Evolutionary conservation across 305 asterid genomes (phyloP).

Genomic region (Solanum hybrid): DNA sequence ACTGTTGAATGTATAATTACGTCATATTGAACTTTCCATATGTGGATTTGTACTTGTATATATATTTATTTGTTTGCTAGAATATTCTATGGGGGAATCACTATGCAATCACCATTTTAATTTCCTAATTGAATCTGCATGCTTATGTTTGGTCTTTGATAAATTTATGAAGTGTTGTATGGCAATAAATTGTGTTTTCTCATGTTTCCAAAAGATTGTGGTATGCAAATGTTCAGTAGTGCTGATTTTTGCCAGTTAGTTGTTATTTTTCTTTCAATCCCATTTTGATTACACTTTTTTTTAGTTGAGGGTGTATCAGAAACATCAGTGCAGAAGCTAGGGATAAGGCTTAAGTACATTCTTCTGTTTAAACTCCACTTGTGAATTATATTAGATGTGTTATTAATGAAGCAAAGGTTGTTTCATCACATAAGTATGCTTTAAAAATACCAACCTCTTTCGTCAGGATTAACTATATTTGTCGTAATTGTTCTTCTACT

Average conservation of each 20-base stretch:
- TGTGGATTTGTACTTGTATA: neutral
- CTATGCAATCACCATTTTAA: neutral
- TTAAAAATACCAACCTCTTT: neutral
- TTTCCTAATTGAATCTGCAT: neutral
- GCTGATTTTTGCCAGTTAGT: neutral
- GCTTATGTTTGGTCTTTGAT: neutral
- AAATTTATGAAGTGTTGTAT: neutral
- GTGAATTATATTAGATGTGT: neutral
- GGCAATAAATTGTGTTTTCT: neutral
- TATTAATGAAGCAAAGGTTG: neutral
- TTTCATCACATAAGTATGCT: neutral
- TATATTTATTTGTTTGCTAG: neutral
- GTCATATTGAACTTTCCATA: neutral
- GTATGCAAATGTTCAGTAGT: neutral
- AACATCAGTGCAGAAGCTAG: neutral
- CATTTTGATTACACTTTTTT: neutral
- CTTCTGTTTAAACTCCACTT: neutral
- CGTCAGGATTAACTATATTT: neutral
- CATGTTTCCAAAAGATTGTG: neutral
- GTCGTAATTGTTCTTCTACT: neutral
- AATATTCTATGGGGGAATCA: neutral
- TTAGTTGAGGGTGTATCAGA: neutral
- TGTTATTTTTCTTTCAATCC: neutral
- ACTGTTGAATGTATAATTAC: slow-evolving; percentile 54
- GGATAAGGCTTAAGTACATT: neutral